Percentiles rank a stretch among this genome's conserved stretches.
Evolutionary conservation across 257 asterid species (phyloP).

Genomic region (Jasminum sambac): DNA sequence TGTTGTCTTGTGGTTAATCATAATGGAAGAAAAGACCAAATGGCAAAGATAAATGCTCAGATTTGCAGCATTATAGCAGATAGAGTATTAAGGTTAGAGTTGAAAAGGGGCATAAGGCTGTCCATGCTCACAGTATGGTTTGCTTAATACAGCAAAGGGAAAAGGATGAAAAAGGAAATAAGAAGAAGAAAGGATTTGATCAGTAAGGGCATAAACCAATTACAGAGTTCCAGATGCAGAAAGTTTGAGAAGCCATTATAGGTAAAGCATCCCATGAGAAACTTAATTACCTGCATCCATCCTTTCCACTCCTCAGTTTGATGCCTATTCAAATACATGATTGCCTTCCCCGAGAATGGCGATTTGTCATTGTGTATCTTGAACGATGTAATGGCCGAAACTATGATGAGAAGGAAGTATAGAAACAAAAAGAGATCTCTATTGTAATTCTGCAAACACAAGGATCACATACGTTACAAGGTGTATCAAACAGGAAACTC

Average conservation of each 20-base stretch:
- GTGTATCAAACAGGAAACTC: conserved; percentile 9
- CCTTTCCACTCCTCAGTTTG: conserved; percentile 99
- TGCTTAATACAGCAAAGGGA: not conserved
- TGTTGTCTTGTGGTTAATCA: not conserved
- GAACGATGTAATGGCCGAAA: conserved; percentile 79
- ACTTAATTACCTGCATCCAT: conserved; percentile 81
- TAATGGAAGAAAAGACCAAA: not conserved
- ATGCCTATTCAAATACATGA: conserved; percentile 87
- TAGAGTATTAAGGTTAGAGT: not conserved
- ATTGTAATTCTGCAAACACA: conserved; percentile 66
- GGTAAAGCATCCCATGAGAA: conserved; percentile 5
- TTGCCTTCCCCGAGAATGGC: conserved; percentile 72
- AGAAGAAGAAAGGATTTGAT: not conserved
- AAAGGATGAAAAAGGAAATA: not conserved
- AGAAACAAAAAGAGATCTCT: conserved; percentile 91
- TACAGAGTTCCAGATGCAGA: conserved; percentile 4
- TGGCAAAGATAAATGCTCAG: not conserved
- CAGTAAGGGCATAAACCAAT: not conserved
- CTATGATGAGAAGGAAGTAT: conserved; percentile 85
- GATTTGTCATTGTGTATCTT: conserved; percentile 86
- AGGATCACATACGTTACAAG: conserved; percentile 16
- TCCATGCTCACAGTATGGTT: not conserved
- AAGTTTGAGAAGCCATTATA: not conserved
- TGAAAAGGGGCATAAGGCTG: not conserved
- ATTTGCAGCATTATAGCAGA: not conserved